Evolutionary conservation across 768 basidiomycete genomes (phyloP), one percentile per base, ranked within the genome.

Genomic region (Tubosaeta sp.): DNA sequence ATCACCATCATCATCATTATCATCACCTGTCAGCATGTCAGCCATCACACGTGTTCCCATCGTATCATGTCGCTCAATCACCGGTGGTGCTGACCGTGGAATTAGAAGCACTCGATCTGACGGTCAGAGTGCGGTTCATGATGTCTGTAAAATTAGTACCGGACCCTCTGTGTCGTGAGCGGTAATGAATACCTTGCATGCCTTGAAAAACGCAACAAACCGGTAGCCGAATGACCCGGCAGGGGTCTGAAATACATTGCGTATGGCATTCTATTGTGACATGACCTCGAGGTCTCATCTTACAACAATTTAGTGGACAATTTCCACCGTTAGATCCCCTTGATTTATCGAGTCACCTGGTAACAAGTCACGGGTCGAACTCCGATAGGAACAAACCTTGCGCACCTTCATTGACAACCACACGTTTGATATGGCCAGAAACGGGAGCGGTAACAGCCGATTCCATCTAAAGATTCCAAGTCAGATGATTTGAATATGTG

Each of bases 361-460:
- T 48, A 46, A 22, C 30, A 51, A 18, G 53, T 61, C 19, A 57
- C 16, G 22, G n/a, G 41, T 22, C 12, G 36, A 27, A 19, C 47
- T 35, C n/a, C 12, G 34, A 45, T 11, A 18, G 6, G 19, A 45
- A 39, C 13, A 44, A 46, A 52, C 43, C 45, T 30, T 32, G 48
- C 74, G 56, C 58, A 86, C 88, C 90, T 81, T 94, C 89, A 56
- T 84, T 82, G 46, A 97, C 92, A 46, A 85, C 81, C 25, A 99
- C 90, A 36, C 95, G 87, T 74, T 92, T 94, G 73, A 98, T 80
- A 69, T 94, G 92, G 39, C 96, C 96, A 45, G 94, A 94, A 39
- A 98, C 95, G 22, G 96, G 94, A 25, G 94, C 89, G 27, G 93
- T 95, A 41, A 98, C 93, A 56, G 90, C 85, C 55, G 90, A 93